phyloP scores from a whole-genome alignment of 2,329 filamentous ascomycete genomes.

The Dothistroma septosporum region DNA sequence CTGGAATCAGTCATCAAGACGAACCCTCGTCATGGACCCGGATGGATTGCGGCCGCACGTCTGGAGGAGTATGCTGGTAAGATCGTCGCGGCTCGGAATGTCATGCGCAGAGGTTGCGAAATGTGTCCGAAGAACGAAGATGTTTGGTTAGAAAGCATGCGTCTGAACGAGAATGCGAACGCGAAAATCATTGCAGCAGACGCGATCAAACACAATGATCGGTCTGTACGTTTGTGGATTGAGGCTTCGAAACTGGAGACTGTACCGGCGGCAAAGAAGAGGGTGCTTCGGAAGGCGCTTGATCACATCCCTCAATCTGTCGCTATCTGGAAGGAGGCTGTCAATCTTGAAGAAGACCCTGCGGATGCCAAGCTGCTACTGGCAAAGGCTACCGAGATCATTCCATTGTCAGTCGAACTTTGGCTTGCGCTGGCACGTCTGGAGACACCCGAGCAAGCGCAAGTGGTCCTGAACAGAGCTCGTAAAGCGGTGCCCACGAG shows the following conservation, averaged over 20 bases:
- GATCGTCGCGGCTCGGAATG: conserved; percentile 78
- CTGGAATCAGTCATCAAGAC: conserved; percentile 97
- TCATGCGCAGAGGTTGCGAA: conserved; percentile 83
- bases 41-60: conserved; percentile 91
- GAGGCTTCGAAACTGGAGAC: conserved; percentile 91
- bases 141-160: conserved; percentile 92
- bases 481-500: conserved; percentile 91
- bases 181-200: conserved; percentile 93
- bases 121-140: conserved; percentile 92
- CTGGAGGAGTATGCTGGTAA: conserved; percentile 91
- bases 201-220: conserved; percentile 86
- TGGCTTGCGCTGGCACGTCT: conserved; percentile 92
- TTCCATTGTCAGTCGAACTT: conserved; percentile 86
- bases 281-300: conserved; percentile 84
- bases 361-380: conserved; percentile 83
- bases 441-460: conserved; percentile 84
- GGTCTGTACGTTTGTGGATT: conserved; percentile 85
- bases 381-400: conserved; percentile 91
- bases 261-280: conserved; percentile 79
- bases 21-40: conserved; percentile 89
- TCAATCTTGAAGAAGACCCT: conserved; percentile 88
- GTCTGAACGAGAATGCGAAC: conserved; percentile 81
- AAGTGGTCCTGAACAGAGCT: conserved; percentile 91
- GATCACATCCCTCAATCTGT: conserved; percentile 93
- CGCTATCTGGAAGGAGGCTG: conserved; percentile 94